A percentile compares a stretch with the other conserved stretches of the same genome.
Evolutionary conservation across 2,329 filamentous ascomycete genomes (phyloP).

Genomic region (Penicillium occitanis): DNA sequence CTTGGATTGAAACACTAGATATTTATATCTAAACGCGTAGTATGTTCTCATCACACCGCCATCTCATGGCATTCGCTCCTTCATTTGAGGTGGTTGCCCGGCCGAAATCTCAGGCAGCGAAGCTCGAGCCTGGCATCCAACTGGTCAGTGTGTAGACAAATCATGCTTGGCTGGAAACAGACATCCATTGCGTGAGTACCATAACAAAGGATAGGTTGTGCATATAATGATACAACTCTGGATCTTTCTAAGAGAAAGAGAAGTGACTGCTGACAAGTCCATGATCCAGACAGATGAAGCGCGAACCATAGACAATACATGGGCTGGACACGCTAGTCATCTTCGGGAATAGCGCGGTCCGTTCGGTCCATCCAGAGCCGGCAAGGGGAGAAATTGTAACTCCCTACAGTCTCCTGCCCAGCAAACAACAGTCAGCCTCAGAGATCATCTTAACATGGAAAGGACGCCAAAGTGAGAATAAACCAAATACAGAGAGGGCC

Average conservation of each 20-base stretch:
- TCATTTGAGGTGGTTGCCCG: neutral
- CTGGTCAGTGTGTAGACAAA: neutral
- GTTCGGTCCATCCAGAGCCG: neutral
- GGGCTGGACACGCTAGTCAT: neutral
- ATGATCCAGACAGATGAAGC: neutral
- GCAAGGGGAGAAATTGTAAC: slow-evolving; percentile 9
- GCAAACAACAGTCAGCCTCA: neutral
- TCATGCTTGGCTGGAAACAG: neutral
- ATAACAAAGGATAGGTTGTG: neutral
- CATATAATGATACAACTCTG: neutral
- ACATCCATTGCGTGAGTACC: neutral
- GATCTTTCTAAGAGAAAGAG: neutral
- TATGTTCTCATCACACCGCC: slow-evolving; percentile 1
- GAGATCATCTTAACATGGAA: neutral
- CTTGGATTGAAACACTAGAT: neutral
- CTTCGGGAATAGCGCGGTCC: neutral
- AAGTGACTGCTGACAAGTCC: neutral
- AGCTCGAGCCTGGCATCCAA: neutral
- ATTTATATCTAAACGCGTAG: neutral
- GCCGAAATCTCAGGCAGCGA: slow-evolving; percentile 8
- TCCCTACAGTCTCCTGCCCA: slow-evolving; percentile 1
- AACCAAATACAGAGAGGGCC: neutral
- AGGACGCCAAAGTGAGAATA: neutral
- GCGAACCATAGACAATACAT: neutral
- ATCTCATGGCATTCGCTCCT: neutral